phyloP scores from a whole-genome alignment of 192 early-diverging fungal species.

The Coemansia sp. region DNA sequence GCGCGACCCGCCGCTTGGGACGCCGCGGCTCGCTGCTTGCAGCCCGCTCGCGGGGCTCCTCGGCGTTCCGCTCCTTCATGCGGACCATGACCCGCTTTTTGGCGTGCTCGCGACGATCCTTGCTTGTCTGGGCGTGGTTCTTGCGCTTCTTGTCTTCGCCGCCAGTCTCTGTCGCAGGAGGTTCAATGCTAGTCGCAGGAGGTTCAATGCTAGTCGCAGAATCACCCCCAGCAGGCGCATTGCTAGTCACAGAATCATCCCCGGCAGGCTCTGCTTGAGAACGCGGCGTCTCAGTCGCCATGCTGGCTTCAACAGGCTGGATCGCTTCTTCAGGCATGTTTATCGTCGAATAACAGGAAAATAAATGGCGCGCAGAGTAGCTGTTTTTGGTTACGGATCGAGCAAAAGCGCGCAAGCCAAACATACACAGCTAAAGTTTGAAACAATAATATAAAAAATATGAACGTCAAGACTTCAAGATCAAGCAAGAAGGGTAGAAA shows the following conservation, averaged over 20 bases:
- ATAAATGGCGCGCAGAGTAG: neutral
- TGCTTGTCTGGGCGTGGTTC: conserved; percentile 41
- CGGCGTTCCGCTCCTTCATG: conserved; percentile 5
- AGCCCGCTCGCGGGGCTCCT: conserved; percentile 2
- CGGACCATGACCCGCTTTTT: conserved; percentile 26
- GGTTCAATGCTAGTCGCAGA: neutral
- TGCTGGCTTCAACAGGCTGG: neutral
- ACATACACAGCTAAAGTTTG: too few species aligned
- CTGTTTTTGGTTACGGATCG: neutral
- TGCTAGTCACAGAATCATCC: too few species aligned
- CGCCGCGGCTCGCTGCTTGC: conserved; percentile 36
- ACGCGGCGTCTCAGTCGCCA: too few species aligned
- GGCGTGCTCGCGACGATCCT: conserved; percentile 45
- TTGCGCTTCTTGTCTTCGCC: conserved; percentile 5
- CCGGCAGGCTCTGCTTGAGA: too few species aligned
- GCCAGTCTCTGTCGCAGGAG: neutral
- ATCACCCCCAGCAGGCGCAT: too few species aligned
- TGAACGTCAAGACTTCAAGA: too few species aligned
- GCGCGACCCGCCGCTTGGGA: conserved; percentile 87
- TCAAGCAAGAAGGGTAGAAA: too few species aligned
- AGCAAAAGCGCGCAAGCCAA: neutral
- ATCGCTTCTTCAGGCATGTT: neutral
- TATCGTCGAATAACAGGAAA: neutral
- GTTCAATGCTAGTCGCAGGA: neutral
- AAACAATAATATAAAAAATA: too few species aligned